Evolutionary conservation across 345 rosid genomes (phyloP).

Genomic region (Psidium friedrichsthalianum): DNA sequence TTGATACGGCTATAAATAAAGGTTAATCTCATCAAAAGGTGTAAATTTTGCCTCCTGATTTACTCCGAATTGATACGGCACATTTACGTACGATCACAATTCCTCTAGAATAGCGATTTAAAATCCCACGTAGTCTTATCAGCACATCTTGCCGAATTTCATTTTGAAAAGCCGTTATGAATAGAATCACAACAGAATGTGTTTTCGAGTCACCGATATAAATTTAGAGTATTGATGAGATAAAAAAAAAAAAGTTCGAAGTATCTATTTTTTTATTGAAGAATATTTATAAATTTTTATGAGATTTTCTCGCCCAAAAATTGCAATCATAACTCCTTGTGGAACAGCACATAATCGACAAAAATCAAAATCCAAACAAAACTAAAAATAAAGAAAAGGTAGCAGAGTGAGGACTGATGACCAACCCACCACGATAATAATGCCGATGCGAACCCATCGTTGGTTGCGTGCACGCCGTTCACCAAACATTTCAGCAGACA

Average conservation of each 20-base stretch:
- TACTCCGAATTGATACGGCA: no score
- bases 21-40: neutral
- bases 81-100: no score
- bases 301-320: neutral
- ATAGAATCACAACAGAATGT: neutral
- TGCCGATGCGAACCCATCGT: neutral
- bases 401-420: neutral
- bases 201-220: neutral
- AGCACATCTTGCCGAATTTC: neutral
- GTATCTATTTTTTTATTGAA: no score
- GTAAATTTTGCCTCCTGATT: no score
- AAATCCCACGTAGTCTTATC: neutral
- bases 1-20: no score
- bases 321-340: neutral
- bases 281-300: no score
- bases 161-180: neutral
- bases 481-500: neutral
- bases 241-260: neutral
- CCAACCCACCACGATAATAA: neutral
- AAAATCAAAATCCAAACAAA: neutral
- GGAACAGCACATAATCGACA: neutral
- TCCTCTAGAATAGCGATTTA: neutral
- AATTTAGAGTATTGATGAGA: neutral
- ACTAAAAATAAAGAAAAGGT: neutral
- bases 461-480: neutral